phyloP scores from a whole-genome alignment of 768 basidiomycete species.

The Lentinula boryana region DNA sequence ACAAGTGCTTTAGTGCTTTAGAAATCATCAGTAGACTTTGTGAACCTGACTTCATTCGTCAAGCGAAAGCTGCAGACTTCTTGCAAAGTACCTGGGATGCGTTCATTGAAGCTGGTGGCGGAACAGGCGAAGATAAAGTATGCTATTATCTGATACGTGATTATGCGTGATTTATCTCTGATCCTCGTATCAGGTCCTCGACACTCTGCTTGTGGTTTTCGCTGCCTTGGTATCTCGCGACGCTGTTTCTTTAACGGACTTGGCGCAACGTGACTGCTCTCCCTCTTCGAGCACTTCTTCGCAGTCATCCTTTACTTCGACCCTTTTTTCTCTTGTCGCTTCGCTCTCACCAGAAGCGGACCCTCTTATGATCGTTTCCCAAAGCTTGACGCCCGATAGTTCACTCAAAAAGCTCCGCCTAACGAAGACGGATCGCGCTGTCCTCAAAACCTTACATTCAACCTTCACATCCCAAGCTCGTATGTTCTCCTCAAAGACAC shows the following conservation, averaged over 20 bases:
- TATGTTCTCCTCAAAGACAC: constrained; percentile 26
- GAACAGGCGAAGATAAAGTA: constrained; percentile 51
- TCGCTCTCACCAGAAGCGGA: constrained; percentile 32
- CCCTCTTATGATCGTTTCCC: constrained; percentile 38
- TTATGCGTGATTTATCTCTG: not conserved
- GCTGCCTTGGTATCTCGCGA: constrained; percentile 59
- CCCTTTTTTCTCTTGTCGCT: constrained; percentile 37
- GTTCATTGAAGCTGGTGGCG: constrained; percentile 52
- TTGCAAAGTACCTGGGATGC: constrained; percentile 64
- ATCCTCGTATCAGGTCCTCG: constrained; percentile 44
- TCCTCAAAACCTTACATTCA: constrained; percentile 32
- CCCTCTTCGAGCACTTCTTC: constrained; percentile 7
- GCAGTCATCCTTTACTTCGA: constrained; percentile 27
- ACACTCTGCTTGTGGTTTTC: constrained; percentile 58
- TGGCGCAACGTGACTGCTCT: constrained; percentile 32
- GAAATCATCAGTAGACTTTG: constrained; percentile 74
- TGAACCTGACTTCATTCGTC: constrained; percentile 69
- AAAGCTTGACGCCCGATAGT: constrained; percentile 20
- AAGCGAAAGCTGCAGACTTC: constrained; percentile 75
- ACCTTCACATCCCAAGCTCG: constrained; percentile 27
- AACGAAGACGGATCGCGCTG: constrained; percentile 47
- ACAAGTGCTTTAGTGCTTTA: constrained; percentile 45
- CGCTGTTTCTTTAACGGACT: constrained; percentile 43
- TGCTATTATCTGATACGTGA: not conserved
- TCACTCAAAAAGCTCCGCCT: constrained; percentile 49